Evolutionary conservation across 192 early-diverging fungal species (phyloP).

Genomic region (Geranomyces variabilis): DNA sequence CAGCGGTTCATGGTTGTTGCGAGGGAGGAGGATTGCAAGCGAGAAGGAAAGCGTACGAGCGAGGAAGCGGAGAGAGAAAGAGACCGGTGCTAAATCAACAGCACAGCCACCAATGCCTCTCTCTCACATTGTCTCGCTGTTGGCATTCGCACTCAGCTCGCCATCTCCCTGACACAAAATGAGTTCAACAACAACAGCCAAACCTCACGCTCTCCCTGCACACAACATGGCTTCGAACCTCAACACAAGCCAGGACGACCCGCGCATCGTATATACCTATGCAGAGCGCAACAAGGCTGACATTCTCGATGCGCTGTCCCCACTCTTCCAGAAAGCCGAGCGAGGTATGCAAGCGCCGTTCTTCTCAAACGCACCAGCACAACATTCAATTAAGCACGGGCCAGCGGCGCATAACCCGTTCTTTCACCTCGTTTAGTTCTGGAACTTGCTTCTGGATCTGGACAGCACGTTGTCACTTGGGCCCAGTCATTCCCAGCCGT

Average conservation of each 20-base stretch:
- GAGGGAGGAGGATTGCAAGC: too few relatives aligned
- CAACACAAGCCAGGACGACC: neutral
- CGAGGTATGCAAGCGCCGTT: slow-evolving; percentile 35
- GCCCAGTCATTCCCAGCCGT: slow-evolving; percentile 24
- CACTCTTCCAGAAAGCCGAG: slow-evolving; percentile 1
- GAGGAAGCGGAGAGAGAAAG: too few relatives aligned
- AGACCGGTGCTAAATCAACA: too few relatives aligned
- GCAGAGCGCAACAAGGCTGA: slow-evolving; percentile 39
- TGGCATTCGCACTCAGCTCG: too few relatives aligned
- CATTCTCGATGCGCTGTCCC: slow-evolving; percentile 27
- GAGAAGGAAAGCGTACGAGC: too few relatives aligned
- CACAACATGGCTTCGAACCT: slow-evolving; percentile 31
- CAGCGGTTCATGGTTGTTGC: too few relatives aligned
- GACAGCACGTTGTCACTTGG: slow-evolving; percentile 35
- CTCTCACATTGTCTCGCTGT: too few relatives aligned
- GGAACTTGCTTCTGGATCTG: slow-evolving; percentile 39
- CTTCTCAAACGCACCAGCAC: too few relatives aligned
- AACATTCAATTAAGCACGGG: too few relatives aligned
- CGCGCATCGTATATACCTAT: slow-evolving; percentile 31
- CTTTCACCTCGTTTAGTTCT: slow-evolving; percentile 4
- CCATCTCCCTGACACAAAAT: neutral
- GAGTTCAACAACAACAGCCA: neutral
- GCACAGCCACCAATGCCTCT: too few relatives aligned
- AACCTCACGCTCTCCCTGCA: slow-evolving; percentile 18
- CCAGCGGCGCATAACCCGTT: too few relatives aligned